Conservation (phyloP, 2,329 filamentous ascomycete species). For the Cladophialophora bantiana region DNA sequence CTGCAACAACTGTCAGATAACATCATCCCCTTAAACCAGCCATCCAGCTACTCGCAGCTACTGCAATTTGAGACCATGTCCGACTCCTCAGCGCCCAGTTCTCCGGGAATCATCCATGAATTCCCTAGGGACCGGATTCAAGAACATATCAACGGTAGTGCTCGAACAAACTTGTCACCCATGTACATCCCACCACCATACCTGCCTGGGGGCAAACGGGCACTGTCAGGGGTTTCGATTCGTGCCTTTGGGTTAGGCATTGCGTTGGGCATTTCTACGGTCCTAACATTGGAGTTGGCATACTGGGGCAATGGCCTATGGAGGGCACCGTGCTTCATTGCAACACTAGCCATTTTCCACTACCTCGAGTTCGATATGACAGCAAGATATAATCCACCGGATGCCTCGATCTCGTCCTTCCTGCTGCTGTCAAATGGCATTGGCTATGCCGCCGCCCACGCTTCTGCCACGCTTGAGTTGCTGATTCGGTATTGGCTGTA, state of each 20-base stretch:
- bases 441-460: conserved; percentile 83
- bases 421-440: conserved; percentile 84
- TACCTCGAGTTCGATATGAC: conserved; percentile 97
- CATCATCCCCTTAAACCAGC: not conserved
- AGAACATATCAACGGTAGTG: conserved; percentile 26
- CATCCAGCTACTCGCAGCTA: not conserved
- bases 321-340: conserved; percentile 62
- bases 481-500: conserved; percentile 46
- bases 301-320: conserved; percentile 51
- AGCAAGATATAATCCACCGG: conserved; percentile 78
- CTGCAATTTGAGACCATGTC: conserved; percentile 25
- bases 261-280: conserved; percentile 47
- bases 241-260: conserved; percentile 54
- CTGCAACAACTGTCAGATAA: not conserved
- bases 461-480: conserved; percentile 75
- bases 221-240: conserved; percentile 54
- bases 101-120: conserved; percentile 35
- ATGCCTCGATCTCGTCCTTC: conserved; percentile 76
- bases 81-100: conserved; percentile 29
- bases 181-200: conserved; percentile 35
- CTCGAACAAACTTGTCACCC: conserved; percentile 9
- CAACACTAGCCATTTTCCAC: conserved; percentile 79
- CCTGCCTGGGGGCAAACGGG: conserved; percentile 47
- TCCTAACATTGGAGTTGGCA: conserved; percentile 43
- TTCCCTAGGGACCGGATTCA: conserved; percentile 29